Evolutionary conservation across 768 basidiomycete species (phyloP), one percentile per base, ranked within the genome.

Genomic region (Krasilnikovozyma curviuscula): DNA sequence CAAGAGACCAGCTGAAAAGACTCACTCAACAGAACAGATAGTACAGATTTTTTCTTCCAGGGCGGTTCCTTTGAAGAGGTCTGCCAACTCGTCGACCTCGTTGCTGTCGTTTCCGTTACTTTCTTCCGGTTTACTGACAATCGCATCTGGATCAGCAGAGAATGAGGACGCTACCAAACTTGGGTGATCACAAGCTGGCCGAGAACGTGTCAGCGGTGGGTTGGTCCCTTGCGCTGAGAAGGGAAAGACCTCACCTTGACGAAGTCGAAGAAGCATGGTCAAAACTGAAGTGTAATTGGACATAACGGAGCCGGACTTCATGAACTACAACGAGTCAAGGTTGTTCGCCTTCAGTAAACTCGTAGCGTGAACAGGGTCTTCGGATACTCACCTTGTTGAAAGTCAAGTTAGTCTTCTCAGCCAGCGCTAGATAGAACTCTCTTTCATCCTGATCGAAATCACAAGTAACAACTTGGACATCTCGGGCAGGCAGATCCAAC

Each of bases 181-280:
- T 0, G 88, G 86, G 58, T 93, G 89, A 56, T 85, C 81, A 61
- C 88, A 95, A 0, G 88, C 88, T 91, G 47, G 31, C 10, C 34
- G n/a, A 41, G 35, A 10, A 5, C 9, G 9, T 10, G 38, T 38
- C 9, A 40, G 50, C 34, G 7, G 3, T 13, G 27, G 8, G 23
- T 28, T 3, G 5, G 25, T 4, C 4, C 23, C 5, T 37, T 37
- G 7, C 23, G 33, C 12, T 37, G 18, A 37, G 18, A n/a, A 4
- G 35, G 24, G 35, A 37, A n/a, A 37, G 4, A 4, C 35, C 71
- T 25, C 52, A 81, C 89, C 84, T 73, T 98, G 91, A 25, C 91
- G 77, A 40, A 95, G 69, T 27, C 91, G 74, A 40, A 93, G 71
- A 14, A 70, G 50, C 50, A 66, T 54, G 3, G 61, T 63, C 45